Evolutionary conservation across 2,329 filamentous ascomycete species (phyloP).

Genomic region (Chrysoporthe puriensis): DNA sequence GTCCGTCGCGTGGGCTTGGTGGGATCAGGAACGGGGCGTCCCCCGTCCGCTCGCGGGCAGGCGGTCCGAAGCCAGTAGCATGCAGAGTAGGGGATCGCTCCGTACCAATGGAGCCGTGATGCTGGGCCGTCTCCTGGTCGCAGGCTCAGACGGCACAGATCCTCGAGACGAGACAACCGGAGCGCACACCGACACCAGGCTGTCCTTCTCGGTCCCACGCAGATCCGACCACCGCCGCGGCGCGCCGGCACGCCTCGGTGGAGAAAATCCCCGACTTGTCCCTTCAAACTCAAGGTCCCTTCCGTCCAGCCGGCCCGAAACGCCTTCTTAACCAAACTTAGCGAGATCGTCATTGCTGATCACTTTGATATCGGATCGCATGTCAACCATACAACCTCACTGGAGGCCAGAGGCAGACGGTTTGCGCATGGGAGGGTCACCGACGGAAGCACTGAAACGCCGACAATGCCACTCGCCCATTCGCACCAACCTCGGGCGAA

Average conservation of each 20-base stretch:
- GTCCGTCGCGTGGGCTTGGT: not conserved
- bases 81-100: not conserved
- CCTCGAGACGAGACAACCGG: not conserved
- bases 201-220: not conserved
- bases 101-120: constrained; percentile 10
- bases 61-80: not conserved
- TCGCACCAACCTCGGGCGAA: not conserved
- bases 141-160: not conserved
- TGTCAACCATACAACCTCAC: not conserved
- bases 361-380: constrained; percentile 18
- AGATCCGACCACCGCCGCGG: constrained; percentile 6
- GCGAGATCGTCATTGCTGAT: constrained; percentile 23
- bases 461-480: not conserved
- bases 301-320: constrained; percentile 25
- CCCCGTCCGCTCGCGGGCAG: not conserved
- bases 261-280: not conserved
- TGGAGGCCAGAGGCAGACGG: not conserved
- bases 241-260: not conserved
- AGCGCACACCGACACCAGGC: not conserved
- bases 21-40: constrained; percentile 15
- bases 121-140: constrained; percentile 7
- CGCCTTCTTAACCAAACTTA: constrained; percentile 22
- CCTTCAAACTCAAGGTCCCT: not conserved
- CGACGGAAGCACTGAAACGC: not conserved
- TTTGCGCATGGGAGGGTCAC: not conserved